phyloP scores from a whole-genome alignment of 1,284 basidiomycete species.

The Ustilago hordei region DNA sequence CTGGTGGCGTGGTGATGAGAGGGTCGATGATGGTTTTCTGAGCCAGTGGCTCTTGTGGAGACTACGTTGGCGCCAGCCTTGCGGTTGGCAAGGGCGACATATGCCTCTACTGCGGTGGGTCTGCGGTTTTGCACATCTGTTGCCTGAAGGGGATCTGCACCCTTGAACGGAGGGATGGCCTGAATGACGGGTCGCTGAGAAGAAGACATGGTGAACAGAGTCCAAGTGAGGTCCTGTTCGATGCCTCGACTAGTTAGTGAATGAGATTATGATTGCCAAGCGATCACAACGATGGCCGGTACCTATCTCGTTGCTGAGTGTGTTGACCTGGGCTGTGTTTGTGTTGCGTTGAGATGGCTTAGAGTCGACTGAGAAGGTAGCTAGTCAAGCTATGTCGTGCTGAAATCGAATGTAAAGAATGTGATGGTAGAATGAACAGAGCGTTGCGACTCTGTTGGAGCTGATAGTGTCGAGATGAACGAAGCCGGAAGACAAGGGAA shows the following conservation, averaged over 20 bases:
- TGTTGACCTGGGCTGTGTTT: neutral
- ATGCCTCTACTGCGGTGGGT: conserved; percentile 43
- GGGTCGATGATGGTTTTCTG: conserved; percentile 43
- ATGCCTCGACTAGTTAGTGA: conserved; percentile 12
- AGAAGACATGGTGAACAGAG: conserved; percentile 33
- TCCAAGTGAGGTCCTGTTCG: conserved; percentile 14
- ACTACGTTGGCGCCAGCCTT: conserved; percentile 47
- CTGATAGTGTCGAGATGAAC: neutral
- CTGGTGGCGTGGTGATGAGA: conserved; percentile 32
- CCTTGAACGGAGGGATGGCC: conserved; percentile 54
- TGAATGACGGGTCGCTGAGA: conserved; percentile 41
- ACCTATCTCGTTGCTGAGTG: neutral
- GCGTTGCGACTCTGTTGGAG: conserved; percentile 1
- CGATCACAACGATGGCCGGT: neutral
- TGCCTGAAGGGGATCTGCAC: conserved; percentile 35
- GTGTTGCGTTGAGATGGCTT: neutral
- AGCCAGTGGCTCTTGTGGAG: conserved; percentile 36
- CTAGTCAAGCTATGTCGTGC: neutral
- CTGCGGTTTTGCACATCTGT: conserved; percentile 46
- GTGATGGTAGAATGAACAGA: conserved; percentile 4
- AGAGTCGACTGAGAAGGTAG: neutral
- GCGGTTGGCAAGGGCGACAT: conserved; percentile 43
- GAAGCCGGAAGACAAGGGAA: neutral
- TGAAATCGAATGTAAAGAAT: conserved; percentile 13
- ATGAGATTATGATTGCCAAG: neutral